phyloP scores from a whole-genome alignment of 129 eudicot genomes.

The Gnaphalium uliginosum region DNA sequence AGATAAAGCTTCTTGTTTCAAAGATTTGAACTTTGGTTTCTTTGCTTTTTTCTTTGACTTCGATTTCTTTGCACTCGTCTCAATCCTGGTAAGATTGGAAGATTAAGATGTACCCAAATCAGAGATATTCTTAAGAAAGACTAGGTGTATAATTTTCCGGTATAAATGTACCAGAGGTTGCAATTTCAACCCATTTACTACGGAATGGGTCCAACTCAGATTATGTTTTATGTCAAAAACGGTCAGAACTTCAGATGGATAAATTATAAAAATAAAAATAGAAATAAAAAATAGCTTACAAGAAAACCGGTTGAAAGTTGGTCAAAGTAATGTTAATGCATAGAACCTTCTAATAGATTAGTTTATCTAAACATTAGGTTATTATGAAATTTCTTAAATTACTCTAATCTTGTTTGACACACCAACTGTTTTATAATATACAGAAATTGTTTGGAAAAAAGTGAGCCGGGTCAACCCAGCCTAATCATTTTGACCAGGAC shows the following conservation, averaged over 20 bases:
- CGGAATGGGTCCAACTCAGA: not conserved
- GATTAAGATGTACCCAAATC: constrained; percentile 1
- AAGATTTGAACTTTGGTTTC: constrained; percentile 90
- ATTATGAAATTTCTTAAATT: not conserved
- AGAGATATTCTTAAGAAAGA: not conserved
- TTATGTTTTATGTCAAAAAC: not conserved
- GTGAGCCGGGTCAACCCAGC: constrained; percentile 7
- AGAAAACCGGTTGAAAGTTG: not conserved
- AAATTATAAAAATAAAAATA: not conserved
- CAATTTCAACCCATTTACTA: not conserved
- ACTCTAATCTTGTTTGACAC: not conserved
- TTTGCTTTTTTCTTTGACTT: constrained; percentile 87
- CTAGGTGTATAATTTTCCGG: not conserved
- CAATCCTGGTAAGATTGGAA: constrained; percentile 50
- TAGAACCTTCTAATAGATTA: not conserved
- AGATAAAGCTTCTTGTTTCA: constrained; percentile 71
- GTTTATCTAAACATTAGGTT: not conserved
- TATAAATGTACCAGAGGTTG: not conserved
- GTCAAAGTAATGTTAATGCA: not conserved
- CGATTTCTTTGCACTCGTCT: constrained; percentile 41
- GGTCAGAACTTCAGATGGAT: not conserved
- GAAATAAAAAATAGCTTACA: not conserved
- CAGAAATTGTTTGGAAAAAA: not conserved
- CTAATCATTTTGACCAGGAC: not conserved
- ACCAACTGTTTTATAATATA: not conserved